Evolutionary conservation across 2,329 filamentous ascomycete genomes (phyloP), one percentile per base, ranked within the genome.

Genomic region (Phialocephala subalpina): DNA sequence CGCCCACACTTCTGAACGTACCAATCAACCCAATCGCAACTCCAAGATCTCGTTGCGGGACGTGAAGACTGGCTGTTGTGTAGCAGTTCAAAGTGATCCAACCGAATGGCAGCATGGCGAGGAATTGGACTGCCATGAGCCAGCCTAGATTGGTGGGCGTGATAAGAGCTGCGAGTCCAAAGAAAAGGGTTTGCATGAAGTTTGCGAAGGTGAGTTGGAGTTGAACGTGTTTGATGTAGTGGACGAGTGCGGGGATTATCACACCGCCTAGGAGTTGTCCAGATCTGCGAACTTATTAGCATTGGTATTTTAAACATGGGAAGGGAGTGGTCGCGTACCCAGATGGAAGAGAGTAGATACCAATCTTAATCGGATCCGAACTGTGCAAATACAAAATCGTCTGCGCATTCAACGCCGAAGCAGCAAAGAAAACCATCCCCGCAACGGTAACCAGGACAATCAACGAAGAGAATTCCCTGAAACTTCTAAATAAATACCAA

Each of bases 11-110:
- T 40, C 82, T 79, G 64, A 84, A 82, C 12, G 80, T 82, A 8
- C 82, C 81, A 22, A 83, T 80, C 22, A 83, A 76, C 18, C 82
- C 82, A n/a, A 70, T 81, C 58, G 73, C 81, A 22, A 83, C 76
- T 16, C 82, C 81, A 29, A 83, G 81, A 67, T 83, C 82, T 64
- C 82, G 78, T 12, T 81, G 75, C 59, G 81, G 81, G 73, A 79
- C 81, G 58, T 84, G 77, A 11, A 82, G 77, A 2, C 80, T 80
- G 22, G 83, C 80, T 11, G 79, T 81, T 0, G 81, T 79, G 62
- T 82, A 77, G 38, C 76, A 73, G 63, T 66, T 80, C 75, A 67
- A 79, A 72, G 70, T 77, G 77, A n/a, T 79, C 79, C 73, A 65
- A 67, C 67, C 53, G 70, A 74, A 58, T 77, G 68, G 73, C 6